Evolutionary conservation across 495 filamentous ascomycete genomes (phyloP), one percentile per base, ranked within the genome.

Genomic region (Daldinia decipiens): DNA sequence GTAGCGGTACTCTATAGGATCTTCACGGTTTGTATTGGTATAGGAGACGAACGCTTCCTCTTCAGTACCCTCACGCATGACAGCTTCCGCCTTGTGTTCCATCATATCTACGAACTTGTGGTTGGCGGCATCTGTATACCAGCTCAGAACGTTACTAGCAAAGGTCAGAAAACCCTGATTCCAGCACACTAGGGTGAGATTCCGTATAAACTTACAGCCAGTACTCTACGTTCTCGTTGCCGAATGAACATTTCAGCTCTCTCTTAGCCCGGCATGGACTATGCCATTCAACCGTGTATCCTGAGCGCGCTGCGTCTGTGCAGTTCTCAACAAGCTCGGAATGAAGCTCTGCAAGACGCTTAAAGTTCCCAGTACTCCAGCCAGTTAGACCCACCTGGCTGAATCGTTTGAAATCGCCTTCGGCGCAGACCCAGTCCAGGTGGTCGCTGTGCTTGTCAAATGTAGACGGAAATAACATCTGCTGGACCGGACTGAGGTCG

Each of bases 1-100:
- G 52, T 36, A 71, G 3, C 68, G 62, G 15, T 56, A 62, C 47
- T 67, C 62, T n/a, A 71, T 19, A 6, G 62, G 61, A 55, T 51
- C 62, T 21, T 52, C 32, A 17, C 61, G 58, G 7, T 39, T 62
- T 24, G 32, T 55, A 21, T 61, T 67, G 24, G 56, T 55, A 34
- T 61, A 67, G 9, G 39, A 43, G 39, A 43, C n/a, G 39, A 19
- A 43, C 2, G 39, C 5, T 19, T 43, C n/a, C 39, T 43, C 39
- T 43, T 19, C n/a, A 6, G n/a, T 43, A 8, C n/a, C 39, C 39
- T 43, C 39, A 19, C 39, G 39, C 39, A 43, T 43, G 5, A n/a
- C 39, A 19, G 39, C n/a, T 24, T 61, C 57, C 38, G 56, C 56
- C n/a, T 55, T 60, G 1, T 4, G 56, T 21, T 60, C 56, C 64